Base-by-base conservation (phyloP, 2,329 filamentous ascomycete species). In the Ophiocordyceps camponoti-floridani region DNA sequence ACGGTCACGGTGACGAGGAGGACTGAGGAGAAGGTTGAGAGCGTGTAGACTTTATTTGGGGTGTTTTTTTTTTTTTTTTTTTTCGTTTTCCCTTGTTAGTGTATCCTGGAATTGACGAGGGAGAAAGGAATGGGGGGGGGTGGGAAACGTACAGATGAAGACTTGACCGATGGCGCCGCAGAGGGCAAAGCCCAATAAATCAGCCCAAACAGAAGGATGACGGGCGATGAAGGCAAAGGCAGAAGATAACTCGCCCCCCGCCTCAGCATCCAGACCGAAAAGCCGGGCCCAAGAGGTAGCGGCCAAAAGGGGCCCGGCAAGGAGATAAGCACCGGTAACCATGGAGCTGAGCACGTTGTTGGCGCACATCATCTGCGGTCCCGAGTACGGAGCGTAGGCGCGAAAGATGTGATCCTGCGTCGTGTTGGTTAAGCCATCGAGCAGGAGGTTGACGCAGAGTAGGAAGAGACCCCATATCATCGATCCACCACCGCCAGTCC, bases 351-450 rank as follows among this genome's bases (percentile, higher is more conserved):
- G 82, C 46, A 94, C 68, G 60, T 96, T 98, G 63, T 95, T 86
- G 37, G 89, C 88, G 59, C 88, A 93, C 91, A 98, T 98, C 91
- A 98, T 98, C 72, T 98, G 91, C 47, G 89, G 87, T 10, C 91
- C 91, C 3, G 78, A 77, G 60, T 91, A 95, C 13, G 81, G 79
- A 51, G 77, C 77, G 64, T 87, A 94, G 7, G 76, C 71, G 50
- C 66, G 64, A 61, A 96, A 95, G 61, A 98, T 86, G 62, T 94
- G 80, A 62, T 98, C 91, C 69, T 98, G 91, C 2, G 89, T 94
- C 45, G 82, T 87, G 63, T 98, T 98, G 47, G 89, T 96, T 45
- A 98, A 71, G 51, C 91, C 91, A 61, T 98, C 91, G 55, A 98
- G 91, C 18, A 98, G 74, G 44, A 98, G 70, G 61, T 98, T 98